phyloP scores from a whole-genome alignment of 768 basidiomycete genomes.

The Auricularia cornea region DNA sequence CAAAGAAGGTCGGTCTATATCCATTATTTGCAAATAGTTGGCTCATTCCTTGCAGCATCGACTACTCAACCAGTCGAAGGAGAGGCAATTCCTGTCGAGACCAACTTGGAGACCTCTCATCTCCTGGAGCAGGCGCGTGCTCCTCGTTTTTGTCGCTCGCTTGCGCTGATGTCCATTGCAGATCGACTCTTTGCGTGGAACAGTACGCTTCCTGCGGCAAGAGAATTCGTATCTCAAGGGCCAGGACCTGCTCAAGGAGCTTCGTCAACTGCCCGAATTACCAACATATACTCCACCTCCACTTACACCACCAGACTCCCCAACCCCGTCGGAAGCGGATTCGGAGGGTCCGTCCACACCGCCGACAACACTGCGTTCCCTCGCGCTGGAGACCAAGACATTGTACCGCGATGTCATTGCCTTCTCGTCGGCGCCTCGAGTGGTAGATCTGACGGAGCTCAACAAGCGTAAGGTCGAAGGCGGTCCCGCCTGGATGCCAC shows the following conservation, averaged over 20 bases:
- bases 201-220: slow-evolving; percentile 84
- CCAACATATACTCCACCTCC: slow-evolving; percentile 26
- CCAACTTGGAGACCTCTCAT: slow-evolving; percentile 79
- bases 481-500: slow-evolving; percentile 60
- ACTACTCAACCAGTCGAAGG: slow-evolving; percentile 45
- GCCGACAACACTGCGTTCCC: slow-evolving; percentile 46
- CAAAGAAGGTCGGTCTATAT: slow-evolving; percentile 49
- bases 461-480: slow-evolving; percentile 31
- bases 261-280: slow-evolving; percentile 66
- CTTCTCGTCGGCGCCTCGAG: slow-evolving; percentile 71
- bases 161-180: slow-evolving; percentile 20
- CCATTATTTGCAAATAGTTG: slow-evolving; percentile 1
- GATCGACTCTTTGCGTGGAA: slow-evolving; percentile 86
- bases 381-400: slow-evolving; percentile 75
- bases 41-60: slow-evolving; percentile 23
- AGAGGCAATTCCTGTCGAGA: slow-evolving; percentile 63
- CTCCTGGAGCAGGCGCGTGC: slow-evolving; percentile 69
- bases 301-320: slow-evolving; percentile 30
- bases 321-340: slow-evolving; percentile 61
- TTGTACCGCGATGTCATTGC: slow-evolving; percentile 85
- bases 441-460: slow-evolving; percentile 71
- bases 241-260: slow-evolving; percentile 78
- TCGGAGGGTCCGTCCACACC: slow-evolving; percentile 38
- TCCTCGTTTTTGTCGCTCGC: slow-evolving; percentile 5
- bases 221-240: slow-evolving; percentile 94